These are phyloP conservation scores for Turnera subulata DNA, from an alignment of 345 rosid genomes.

Conservation along the genomic window DNA sequence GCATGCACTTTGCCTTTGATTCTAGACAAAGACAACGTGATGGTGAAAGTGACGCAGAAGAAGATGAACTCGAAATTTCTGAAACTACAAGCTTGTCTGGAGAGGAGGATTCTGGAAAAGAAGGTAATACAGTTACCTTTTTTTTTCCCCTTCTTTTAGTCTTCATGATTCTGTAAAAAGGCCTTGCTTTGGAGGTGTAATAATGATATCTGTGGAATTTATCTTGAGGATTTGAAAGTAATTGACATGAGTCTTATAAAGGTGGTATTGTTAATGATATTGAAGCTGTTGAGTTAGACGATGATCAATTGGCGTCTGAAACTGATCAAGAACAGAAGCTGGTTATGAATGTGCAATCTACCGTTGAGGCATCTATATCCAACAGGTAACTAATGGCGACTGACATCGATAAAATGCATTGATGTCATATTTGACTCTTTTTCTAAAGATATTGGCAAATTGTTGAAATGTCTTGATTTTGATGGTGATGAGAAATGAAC, in stretches of 20 bases:
- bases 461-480: neutral
- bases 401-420: neutral
- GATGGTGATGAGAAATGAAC: neutral
- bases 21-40: too few relatives aligned
- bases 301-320: constrained; percentile 35
- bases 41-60: too few relatives aligned
- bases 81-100: too few relatives aligned
- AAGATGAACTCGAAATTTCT: too few relatives aligned
- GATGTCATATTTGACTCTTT: neutral
- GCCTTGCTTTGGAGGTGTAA: too few relatives aligned
- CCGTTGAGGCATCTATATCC: constrained; percentile 19
- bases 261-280: constrained; percentile 11
- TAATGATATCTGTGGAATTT: too few relatives aligned
- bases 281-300: constrained; percentile 37
- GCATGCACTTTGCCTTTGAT: too few relatives aligned
- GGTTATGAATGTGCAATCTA: constrained; percentile 26
- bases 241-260: constrained; percentile 15
- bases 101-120: too few relatives aligned
- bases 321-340: constrained; percentile 41
- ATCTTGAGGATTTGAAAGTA: neutral
- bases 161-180: too few relatives aligned
- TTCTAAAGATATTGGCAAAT: neutral
- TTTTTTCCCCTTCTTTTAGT: too few relatives aligned
- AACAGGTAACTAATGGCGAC: constrained; percentile 38
- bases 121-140: too few relatives aligned